Evolutionary conservation across 129 eudicot species (phyloP), one percentile per base, ranked within the genome.

Genomic region (Glebionis coronaria): DNA sequence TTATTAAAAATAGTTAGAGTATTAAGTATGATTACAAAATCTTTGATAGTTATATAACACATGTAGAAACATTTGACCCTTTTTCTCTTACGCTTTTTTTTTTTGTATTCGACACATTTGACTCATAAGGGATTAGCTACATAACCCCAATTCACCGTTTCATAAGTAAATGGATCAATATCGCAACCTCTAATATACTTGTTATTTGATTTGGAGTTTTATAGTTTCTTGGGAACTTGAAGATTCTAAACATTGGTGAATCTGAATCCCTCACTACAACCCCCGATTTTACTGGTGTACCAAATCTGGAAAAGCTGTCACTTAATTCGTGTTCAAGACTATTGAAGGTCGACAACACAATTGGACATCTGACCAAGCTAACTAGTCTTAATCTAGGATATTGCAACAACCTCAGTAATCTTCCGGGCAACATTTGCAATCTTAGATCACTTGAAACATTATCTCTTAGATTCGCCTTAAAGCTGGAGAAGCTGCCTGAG

Each of bases 241-340:
- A 80, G 76, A 57, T 53, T 49, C 55, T 75, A 53, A 53, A 75
- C 51, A 73, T 18, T 16, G 64, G 77, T n/a, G 23, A 70, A 44
- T 80, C 81, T 19, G 31, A 18, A 14, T 12, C 38, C 23, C 58
- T 80, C 19, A 60, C 12, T 8, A 57, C 28, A 23, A 80, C 74
- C 12, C 70, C 73, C 0, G 49, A 80, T 44, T 79, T 74, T 23
- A 16, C 55, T 11, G 51, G 60, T 9, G 46, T 63, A 23, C 77
- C 84, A 44, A 56, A 40, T 10, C 78, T 80, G 13, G 78, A 70
- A 12, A 65, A 51, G 31, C 29, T 80, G 21, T 28, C 61, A 21
- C 81, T 80, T 12, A 58, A 44, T 13, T 31, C 54, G 42, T 80
- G 81, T 76, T 14, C 49, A 4, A 76, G 71, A 25, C 54, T 80